Percentiles rank a stretch among this genome's conserved stretches.
These are phyloP conservation scores for Miscanthus lutarioriparius DNA, from an alignment of 176 grass and related monocot species.

Conservation along the genomic window DNA sequence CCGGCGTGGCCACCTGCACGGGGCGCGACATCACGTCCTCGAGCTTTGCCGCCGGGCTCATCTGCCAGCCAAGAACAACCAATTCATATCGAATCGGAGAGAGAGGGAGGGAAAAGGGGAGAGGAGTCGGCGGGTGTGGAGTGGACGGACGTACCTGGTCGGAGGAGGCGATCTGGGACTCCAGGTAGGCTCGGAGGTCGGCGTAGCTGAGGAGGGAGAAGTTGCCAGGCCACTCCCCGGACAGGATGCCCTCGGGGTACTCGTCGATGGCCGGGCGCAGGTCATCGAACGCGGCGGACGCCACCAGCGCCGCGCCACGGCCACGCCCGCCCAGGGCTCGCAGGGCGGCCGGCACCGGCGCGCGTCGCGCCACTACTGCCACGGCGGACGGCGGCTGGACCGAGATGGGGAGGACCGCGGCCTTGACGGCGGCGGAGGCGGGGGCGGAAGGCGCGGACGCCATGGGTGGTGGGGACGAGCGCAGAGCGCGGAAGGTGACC, in stretches of 20 bases:
- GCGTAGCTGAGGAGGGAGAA: constrained; percentile 68
- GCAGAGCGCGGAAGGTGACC: no score
- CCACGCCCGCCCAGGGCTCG: no score
- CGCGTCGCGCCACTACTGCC: no score
- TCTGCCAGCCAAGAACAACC: constrained; percentile 24
- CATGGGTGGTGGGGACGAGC: no score
- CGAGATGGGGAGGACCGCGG: no score
- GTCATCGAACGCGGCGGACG: constrained; percentile 28
- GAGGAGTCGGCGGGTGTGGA: no score
- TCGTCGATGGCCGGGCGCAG: constrained; percentile 62
- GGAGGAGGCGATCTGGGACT: constrained; percentile 58
- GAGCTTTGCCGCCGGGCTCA: constrained; percentile 52
- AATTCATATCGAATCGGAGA: neutral
- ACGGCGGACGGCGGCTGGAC: no score
- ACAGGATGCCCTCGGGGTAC: constrained; percentile 76
- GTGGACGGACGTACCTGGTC: neutral
- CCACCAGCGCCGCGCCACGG: constrained; percentile 11
- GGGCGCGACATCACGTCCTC: constrained; percentile 63
- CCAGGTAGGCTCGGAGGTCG: constrained; percentile 70
- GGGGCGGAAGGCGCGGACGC: no score
- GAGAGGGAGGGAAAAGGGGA: no score
- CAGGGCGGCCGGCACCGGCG: no score
- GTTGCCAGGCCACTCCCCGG: constrained; percentile 68
- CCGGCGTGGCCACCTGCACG: constrained; percentile 48
- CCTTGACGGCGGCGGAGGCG: no score